Percentiles rank a stretch among this genome's conserved stretches.
Evolutionary conservation across 208 protist species (phyloP).

Genomic region (Strigomonas culicis): DNA sequence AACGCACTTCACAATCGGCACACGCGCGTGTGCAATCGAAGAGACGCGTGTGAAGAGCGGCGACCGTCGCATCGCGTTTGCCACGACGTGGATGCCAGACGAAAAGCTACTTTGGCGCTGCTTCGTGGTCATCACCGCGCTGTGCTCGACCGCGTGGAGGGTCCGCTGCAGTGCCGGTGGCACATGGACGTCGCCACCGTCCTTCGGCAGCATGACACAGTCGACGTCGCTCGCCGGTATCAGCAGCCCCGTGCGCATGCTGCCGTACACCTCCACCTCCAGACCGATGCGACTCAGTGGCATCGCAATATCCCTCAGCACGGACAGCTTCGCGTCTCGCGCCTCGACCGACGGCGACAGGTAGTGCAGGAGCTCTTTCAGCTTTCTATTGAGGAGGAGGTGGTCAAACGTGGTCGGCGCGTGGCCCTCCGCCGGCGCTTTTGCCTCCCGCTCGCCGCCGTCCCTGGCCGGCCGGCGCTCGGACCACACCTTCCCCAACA

Average conservation of each 20-base stretch:
- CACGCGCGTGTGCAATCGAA: conserved; percentile 56
- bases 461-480: too few species aligned
- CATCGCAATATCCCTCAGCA: conserved; percentile 38
- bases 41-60: conserved; percentile 29
- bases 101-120: conserved; percentile 18
- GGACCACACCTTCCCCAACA: too few species aligned
- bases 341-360: conserved; percentile 33
- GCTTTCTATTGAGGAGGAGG: conserved; percentile 28
- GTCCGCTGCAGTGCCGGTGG: conserved; percentile 8
- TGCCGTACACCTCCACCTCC: conserved; percentile 69
- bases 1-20: conserved; percentile 81
- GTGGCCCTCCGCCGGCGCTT: too few species aligned
- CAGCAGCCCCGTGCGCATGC: conserved; percentile 58
- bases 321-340: conserved; percentile 22
- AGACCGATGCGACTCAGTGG: conserved; percentile 30
- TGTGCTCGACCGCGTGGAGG: conserved; percentile 11
- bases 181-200: background rate
- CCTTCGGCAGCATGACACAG: conserved; percentile 45
- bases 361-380: conserved; percentile 41
- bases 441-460: too few species aligned
- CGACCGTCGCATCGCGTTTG: conserved; percentile 36
- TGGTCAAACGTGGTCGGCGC: too few species aligned
- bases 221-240: conserved; percentile 85
- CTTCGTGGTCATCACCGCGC: conserved; percentile 2
- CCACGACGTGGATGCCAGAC: conserved; percentile 34